Conservation (phyloP, 768 basidiomycete genomes). For the Tephrocybe sp. region DNA sequence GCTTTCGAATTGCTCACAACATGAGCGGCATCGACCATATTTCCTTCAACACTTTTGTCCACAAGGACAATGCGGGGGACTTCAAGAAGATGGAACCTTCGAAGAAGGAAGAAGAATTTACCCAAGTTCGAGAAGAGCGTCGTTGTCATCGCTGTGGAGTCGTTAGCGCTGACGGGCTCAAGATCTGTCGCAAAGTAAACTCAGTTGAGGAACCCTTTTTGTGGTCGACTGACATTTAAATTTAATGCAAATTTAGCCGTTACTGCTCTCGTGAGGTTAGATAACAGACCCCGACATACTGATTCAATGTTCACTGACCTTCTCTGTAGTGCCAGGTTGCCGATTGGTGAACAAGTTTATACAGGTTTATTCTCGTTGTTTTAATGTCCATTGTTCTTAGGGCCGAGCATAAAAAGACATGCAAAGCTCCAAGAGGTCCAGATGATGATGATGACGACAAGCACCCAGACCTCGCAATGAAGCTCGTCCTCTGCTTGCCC, state of each 20-base stretch:
- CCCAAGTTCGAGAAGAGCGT: not conserved
- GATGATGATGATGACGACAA: not conserved
- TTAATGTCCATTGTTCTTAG: not conserved
- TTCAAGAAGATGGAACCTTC: constrained; percentile 8
- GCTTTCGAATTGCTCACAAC: not conserved
- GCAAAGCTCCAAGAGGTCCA: constrained; percentile 1
- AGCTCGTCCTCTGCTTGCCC: constrained; percentile 6
- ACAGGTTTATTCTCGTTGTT: not conserved
- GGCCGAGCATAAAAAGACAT: constrained; percentile 10
- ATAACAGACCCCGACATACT: not conserved
- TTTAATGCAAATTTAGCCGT: constrained; percentile 9
- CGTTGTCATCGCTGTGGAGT: constrained; percentile 6
- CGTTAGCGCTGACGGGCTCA: constrained; percentile 2
- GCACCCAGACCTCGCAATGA: constrained; percentile 10
- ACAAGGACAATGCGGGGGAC: constrained; percentile 7
- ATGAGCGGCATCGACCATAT: constrained; percentile 1
- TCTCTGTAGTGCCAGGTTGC: constrained; percentile 7
- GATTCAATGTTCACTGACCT: not conserved
- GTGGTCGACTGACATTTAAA: not conserved
- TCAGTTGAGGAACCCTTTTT: not conserved
- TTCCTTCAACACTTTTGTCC: constrained; percentile 6
- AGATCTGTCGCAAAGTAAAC: constrained; percentile 5
- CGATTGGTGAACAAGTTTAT: constrained; percentile 3
- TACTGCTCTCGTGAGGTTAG: constrained; percentile 12
- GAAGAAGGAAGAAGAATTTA: constrained; percentile 4